Base-by-base conservation (phyloP, 257 asterid genomes). In the Nicotiana otophora region DNA sequence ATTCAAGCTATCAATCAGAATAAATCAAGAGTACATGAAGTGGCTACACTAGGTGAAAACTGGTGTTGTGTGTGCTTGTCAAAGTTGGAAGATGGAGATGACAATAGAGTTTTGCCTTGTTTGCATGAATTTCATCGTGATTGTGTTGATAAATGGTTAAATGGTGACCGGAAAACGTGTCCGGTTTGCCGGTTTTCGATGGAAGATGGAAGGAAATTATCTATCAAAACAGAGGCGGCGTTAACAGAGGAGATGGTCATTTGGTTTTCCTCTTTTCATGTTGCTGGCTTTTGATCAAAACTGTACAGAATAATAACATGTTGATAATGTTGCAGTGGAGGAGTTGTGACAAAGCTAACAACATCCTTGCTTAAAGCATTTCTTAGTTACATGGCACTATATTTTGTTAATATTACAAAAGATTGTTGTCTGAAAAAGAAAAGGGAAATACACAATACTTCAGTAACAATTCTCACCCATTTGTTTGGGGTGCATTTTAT, bases 181-280 rank as follows among this genome's bases (percentile, higher is more conserved):
- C 90, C 91, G 8, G 63, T 89, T 65, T 89, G 91, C 83, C 82
- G 88, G 57, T 85, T 83, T 75, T 39, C 65, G 34, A 15, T 85
- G 72, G 86, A 68, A 7, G 88, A 81, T 63, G 84, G 76, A 5
- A 75, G 62, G 17, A 80, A 72, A 48, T 67, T 30, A 31, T 26
- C 48, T 31, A 10, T 53, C 10, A 80, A 54, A n/a, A 39, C 76
- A 48, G 90, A 85, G 54, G 67, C n/a, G 33, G 67, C n/a, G 76
- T 48, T 87, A 30, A 85, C 86, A 16, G 90, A 89, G 51, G 90
- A 87, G 42, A 81, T 87, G 90, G 74, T 81, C 78, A 80, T 82
- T 6, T 89, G 90, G 90, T 84, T 89, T 85, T 89, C 90, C 14
- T 89, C 90, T n/a, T 89, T 89, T 77, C 91, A 89, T 77, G 88